Conservation (phyloP, 305 asterid genomes). For the Fraxinus ornus region DNA sequence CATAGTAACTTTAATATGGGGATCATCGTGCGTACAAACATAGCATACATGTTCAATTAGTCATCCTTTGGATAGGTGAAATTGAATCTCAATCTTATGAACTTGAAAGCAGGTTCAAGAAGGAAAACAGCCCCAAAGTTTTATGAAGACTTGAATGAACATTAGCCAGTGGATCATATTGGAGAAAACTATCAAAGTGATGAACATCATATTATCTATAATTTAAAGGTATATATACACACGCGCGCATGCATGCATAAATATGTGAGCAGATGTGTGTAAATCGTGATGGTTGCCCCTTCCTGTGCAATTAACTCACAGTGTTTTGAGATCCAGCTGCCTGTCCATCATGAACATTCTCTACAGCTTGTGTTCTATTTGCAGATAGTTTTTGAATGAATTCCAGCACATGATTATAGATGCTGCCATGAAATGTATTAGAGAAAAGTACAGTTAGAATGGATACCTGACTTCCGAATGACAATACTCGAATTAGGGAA, state of each 20-base stretch:
- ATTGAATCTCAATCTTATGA: background rate
- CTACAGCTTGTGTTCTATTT: slow-evolving; percentile 14
- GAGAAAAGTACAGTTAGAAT: slow-evolving; percentile 1
- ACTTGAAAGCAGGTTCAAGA: background rate
- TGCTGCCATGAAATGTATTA: slow-evolving; percentile 34
- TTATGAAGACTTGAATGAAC: background rate
- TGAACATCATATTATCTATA: background rate
- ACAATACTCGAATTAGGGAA: background rate
- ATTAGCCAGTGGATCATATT: background rate
- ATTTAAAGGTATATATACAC: background rate
- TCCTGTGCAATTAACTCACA: slow-evolving; percentile 18
- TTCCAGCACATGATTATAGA: slow-evolving; percentile 41
- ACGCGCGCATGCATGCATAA: background rate
- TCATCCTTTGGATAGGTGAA: background rate
- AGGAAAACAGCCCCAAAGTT: background rate
- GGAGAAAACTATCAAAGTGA: background rate
- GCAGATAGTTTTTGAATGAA: slow-evolving; percentile 28
- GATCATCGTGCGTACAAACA: background rate
- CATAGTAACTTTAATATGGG: background rate
- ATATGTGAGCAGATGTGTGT: background rate
- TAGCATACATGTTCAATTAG: background rate
- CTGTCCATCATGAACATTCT: slow-evolving; percentile 8
- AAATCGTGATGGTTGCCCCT: background rate
- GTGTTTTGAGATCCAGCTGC: slow-evolving; percentile 16
- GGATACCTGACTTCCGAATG: background rate